phyloP scores from a whole-genome alignment of 768 basidiomycete genomes.

The Naematelia aurantialba region DNA sequence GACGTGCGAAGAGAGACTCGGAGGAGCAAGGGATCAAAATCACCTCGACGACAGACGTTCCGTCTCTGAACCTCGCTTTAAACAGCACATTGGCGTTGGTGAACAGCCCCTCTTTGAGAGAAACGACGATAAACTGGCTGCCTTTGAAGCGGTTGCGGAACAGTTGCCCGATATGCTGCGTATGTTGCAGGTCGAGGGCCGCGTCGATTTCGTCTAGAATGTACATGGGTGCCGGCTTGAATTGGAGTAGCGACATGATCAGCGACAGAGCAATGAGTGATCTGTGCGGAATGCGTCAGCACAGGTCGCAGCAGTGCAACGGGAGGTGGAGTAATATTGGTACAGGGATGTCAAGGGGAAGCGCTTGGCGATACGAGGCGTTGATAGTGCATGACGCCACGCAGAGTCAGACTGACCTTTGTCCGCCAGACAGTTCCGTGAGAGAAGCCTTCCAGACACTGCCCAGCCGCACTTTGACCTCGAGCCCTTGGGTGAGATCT shows the following conservation, averaged over 20 bases:
- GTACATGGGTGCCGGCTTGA: slow-evolving; percentile 98
- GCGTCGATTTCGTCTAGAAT: slow-evolving; percentile 99
- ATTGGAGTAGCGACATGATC: slow-evolving; percentile 98
- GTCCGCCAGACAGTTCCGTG: slow-evolving; percentile 94
- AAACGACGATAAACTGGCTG: slow-evolving; percentile 96
- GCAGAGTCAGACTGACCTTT: slow-evolving; percentile 61
- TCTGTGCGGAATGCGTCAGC: slow-evolving; percentile 53
- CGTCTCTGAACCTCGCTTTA: slow-evolving; percentile 86
- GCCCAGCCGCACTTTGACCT: slow-evolving; percentile 94
- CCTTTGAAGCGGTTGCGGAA: slow-evolving; percentile 97
- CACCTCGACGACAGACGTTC: slow-evolving; percentile 80
- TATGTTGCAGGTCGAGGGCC: slow-evolving; percentile 77
- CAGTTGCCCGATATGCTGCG: slow-evolving; percentile 93
- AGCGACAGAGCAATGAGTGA: slow-evolving; percentile 95
- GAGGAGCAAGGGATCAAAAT: too few species aligned
- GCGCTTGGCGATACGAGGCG: slow-evolving; percentile 1
- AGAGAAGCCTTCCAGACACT: slow-evolving; percentile 96
- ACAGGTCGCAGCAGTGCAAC: neutral
- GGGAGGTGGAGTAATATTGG: slow-evolving; percentile 1
- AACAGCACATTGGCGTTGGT: slow-evolving; percentile 97
- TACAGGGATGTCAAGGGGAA: neutral
- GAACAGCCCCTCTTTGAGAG: slow-evolving; percentile 92
- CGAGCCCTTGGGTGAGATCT: slow-evolving; percentile 89
- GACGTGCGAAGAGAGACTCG: slow-evolving; percentile 8
- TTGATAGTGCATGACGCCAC: neutral